Evolutionary conservation across 2,329 filamentous ascomycete genomes (phyloP).

Genomic region (Beauveria australis): DNA sequence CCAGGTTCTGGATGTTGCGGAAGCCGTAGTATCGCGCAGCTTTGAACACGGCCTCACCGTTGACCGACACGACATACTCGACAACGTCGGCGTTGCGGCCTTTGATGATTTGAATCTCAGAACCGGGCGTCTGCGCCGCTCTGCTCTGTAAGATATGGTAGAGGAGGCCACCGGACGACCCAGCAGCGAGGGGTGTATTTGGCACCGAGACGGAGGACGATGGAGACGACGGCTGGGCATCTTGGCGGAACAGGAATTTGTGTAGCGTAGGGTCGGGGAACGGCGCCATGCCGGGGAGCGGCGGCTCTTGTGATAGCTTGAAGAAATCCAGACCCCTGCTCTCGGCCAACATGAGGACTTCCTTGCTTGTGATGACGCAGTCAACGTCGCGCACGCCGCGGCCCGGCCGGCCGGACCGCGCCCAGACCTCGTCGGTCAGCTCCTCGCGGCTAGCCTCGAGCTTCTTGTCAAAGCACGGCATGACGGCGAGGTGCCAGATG

Average conservation of each 20-base stretch:
- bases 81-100: slow-evolving; percentile 88
- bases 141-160: slow-evolving; percentile 74
- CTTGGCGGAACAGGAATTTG: slow-evolving; percentile 64
- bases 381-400: slow-evolving; percentile 77
- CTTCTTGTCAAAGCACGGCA: slow-evolving; percentile 99
- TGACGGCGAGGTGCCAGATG: slow-evolving; percentile 92
- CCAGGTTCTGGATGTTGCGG: slow-evolving; percentile 95
- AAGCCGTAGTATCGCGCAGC: slow-evolving; percentile 95
- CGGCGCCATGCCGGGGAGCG: slow-evolving; percentile 36
- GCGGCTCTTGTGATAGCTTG: slow-evolving; percentile 51
- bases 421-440: slow-evolving; percentile 75
- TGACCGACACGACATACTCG: slow-evolving; percentile 64
- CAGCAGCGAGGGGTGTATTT: slow-evolving; percentile 46
- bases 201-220: slow-evolving; percentile 22
- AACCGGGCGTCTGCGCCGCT: slow-evolving; percentile 61
- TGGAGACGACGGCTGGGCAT: neutral
- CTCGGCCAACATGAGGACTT: slow-evolving; percentile 82
- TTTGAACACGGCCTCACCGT: slow-evolving; percentile 57
- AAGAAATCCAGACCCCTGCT: slow-evolving; percentile 73
- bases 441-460: slow-evolving; percentile 91
- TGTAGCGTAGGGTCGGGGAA: slow-evolving; percentile 70
- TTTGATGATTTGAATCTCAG: slow-evolving; percentile 59
- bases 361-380: slow-evolving; percentile 94
- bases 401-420: slow-evolving; percentile 36
- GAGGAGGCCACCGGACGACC: slow-evolving; percentile 83